Conservation (phyloP, 2,329 filamentous ascomycete species). For the Penicillium sp. region DNA sequence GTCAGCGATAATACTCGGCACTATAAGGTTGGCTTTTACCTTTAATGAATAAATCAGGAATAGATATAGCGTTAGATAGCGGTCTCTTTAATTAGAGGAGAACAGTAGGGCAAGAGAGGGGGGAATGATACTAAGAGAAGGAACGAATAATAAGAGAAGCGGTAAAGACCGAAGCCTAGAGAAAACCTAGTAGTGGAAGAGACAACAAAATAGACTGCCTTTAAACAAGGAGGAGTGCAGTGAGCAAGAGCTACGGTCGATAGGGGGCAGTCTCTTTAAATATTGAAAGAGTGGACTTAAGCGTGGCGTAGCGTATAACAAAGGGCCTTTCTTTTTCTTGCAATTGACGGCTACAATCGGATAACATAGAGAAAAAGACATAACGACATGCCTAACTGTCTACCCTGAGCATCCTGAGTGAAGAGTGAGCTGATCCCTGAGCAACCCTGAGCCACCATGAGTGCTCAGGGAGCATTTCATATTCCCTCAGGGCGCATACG, state of each 20-base stretch:
- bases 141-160: too few relatives aligned
- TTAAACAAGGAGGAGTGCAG: too few relatives aligned
- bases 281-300: slow-evolving; percentile 8
- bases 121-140: too few relatives aligned
- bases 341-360: slow-evolving; percentile 9
- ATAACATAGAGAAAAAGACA: background rate
- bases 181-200: too few relatives aligned
- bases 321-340: slow-evolving; percentile 1
- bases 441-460: slow-evolving; percentile 7
- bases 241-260: slow-evolving; percentile 2
- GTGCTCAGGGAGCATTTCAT: slow-evolving; percentile 9
- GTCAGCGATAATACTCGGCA: slow-evolving; percentile 15
- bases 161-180: too few relatives aligned
- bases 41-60: slow-evolving; percentile 3
- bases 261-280: slow-evolving; percentile 11
- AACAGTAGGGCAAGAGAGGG: too few relatives aligned
- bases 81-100: background rate
- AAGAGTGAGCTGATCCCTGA: slow-evolving; percentile 15
- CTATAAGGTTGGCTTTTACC: slow-evolving; percentile 2
- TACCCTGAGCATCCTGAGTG: slow-evolving; percentile 8
- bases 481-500: too few relatives aligned
- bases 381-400: background rate
- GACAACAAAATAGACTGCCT: too few relatives aligned
- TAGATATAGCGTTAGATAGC: background rate
- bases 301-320: background rate